Conservation (phyloP, 192 early-diverging fungal species). For the Entomortierella lignicola region DNA sequence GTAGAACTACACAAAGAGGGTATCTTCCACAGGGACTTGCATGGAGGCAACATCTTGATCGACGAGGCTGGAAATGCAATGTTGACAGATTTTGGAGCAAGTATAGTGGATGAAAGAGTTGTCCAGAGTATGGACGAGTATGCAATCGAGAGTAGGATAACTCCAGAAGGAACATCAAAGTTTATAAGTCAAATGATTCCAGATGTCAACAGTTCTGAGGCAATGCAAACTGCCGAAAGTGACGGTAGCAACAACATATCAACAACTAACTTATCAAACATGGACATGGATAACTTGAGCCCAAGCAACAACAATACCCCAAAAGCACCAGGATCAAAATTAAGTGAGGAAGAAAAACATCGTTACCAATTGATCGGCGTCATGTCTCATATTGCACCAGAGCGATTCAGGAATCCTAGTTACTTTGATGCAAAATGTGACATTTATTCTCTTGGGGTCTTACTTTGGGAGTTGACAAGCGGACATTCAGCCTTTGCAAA, state of each 20-base stretch:
- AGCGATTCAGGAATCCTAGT: constrained; percentile 45
- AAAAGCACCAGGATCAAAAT: not conserved
- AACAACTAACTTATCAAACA: not conserved
- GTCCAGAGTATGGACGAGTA: constrained; percentile 23
- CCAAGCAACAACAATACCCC: not conserved
- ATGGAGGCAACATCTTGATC: constrained; percentile 49
- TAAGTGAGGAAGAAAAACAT: constrained; percentile 3
- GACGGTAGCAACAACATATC: not conserved
- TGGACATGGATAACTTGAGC: not conserved
- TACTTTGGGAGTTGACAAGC: constrained; percentile 58
- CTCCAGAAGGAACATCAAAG: constrained; percentile 23
- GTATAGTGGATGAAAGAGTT: constrained; percentile 37
- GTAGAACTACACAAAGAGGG: constrained; percentile 41
- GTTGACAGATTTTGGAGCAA: constrained; percentile 49
- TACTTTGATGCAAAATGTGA: constrained; percentile 53
- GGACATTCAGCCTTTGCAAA: constrained; percentile 41
- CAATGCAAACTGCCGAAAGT: no score
- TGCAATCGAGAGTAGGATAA: constrained; percentile 10
- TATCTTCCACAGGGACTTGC: constrained; percentile 52
- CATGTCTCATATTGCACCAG: constrained; percentile 52
- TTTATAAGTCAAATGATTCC: constrained; percentile 26
- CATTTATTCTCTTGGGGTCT: constrained; percentile 57
- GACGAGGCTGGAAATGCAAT: constrained; percentile 37
- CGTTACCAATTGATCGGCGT: constrained; percentile 44
- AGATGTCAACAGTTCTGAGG: not conserved